Conservation (phyloP, 208 protist species). For the Trypanosoma mega region DNA sequence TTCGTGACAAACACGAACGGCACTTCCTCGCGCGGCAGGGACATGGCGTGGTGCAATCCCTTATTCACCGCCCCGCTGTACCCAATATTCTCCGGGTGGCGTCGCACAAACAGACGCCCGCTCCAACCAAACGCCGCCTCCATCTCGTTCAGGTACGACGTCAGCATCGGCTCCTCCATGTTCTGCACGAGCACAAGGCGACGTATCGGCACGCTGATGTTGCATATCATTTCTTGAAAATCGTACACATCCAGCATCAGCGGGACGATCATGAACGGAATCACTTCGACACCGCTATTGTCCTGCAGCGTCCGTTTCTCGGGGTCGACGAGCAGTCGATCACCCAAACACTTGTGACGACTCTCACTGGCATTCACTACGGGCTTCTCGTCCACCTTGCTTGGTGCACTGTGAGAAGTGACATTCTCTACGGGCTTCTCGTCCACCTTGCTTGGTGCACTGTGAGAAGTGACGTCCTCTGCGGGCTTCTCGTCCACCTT, state of each 20-base stretch:
- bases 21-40: conserved; percentile 22
- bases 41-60: conserved; percentile 30
- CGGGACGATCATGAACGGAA: conserved; percentile 43
- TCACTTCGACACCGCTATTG: conserved; percentile 15
- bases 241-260: conserved; percentile 35
- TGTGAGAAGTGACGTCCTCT: too few relatives aligned
- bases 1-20: conserved; percentile 38
- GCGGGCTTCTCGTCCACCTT: too few relatives aligned
- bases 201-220: conserved; percentile 37
- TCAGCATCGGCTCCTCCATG: conserved; percentile 23
- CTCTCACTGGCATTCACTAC: too few relatives aligned
- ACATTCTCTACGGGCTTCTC: too few relatives aligned
- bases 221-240: conserved; percentile 37
- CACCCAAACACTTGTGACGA: too few relatives aligned
- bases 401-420: too few relatives aligned
- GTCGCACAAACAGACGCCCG: conserved; percentile 37
- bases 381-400: too few relatives aligned
- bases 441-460: too few relatives aligned
- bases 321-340: too few relatives aligned
- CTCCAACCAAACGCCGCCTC: conserved; percentile 35
- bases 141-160: conserved; percentile 28
- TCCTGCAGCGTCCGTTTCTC: too few relatives aligned
- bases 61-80: conserved; percentile 42
- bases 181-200: conserved; percentile 42
- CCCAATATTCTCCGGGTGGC: conserved; percentile 35